These are phyloP conservation scores for Hypoxylon sp. DNA, from an alignment of 2,329 filamentous ascomycete genomes.

Conservation along the genomic window DNA sequence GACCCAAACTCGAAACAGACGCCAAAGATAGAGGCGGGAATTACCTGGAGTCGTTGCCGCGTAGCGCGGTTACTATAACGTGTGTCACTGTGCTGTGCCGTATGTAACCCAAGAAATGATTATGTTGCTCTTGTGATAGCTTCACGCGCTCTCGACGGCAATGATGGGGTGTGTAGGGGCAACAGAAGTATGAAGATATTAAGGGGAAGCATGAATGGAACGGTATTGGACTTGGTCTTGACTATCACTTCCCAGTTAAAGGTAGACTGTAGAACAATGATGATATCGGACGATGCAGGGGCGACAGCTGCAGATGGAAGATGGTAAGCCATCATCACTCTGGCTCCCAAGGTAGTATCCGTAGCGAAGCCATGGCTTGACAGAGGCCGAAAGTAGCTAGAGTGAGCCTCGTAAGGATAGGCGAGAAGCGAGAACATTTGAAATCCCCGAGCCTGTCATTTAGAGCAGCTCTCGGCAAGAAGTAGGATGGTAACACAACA, in stretches of 20 bases:
- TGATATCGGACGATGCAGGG: neutral
- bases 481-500: constrained; percentile 19
- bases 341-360: neutral
- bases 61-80: neutral
- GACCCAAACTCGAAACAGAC: neutral
- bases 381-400: neutral
- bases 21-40: neutral
- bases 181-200: constrained; percentile 1
- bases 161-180: neutral
- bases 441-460: neutral
- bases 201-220: neutral
- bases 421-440: neutral
- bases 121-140: neutral
- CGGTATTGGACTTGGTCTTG: constrained; percentile 4
- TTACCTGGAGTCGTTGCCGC: neutral
- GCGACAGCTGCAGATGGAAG: neutral
- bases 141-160: neutral
- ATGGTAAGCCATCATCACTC: neutral
- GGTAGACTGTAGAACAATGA: neutral
- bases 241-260: neutral
- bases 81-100: constrained; percentile 24
- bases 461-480: constrained; percentile 2
- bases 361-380: neutral
- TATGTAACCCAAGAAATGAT: constrained; percentile 19
- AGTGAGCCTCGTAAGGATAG: neutral